Evolutionary conservation across 495 filamentous ascomycete species (phyloP).

Genomic region (Penicillium nucicola): DNA sequence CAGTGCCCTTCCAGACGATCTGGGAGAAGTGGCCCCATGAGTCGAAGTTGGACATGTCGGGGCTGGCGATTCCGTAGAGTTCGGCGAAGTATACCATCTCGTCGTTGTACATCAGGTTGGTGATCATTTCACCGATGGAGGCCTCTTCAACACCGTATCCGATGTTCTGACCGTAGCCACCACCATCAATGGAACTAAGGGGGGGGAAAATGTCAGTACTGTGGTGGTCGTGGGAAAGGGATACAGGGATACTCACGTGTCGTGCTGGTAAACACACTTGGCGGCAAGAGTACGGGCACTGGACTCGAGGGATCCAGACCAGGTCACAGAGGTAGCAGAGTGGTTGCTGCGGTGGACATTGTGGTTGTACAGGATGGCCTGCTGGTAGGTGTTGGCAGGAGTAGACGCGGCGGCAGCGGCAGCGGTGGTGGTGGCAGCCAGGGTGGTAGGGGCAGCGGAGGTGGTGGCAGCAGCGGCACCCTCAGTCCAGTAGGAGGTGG

Average conservation of each 20-base stretch:
- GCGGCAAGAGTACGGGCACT: conserved; percentile 54
- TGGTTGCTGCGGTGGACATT: conserved; percentile 86
- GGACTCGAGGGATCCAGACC: conserved; percentile 57
- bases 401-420: conserved; percentile 14
- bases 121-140: conserved; percentile 62
- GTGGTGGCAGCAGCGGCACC: conserved; percentile 21
- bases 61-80: conserved; percentile 43
- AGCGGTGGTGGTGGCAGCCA: conserved; percentile 4
- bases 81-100: conserved; percentile 55
- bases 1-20: conserved; percentile 77
- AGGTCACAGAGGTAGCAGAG: conserved; percentile 61
- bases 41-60: conserved; percentile 60
- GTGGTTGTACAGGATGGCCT: conserved; percentile 64
- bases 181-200: conserved; percentile 47
- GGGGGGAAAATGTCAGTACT: conserved; percentile 4
- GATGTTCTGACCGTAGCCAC: conserved; percentile 85
- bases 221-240: background rate
- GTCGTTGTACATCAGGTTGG: conserved; percentile 79
- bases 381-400: conserved; percentile 39
- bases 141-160: conserved; percentile 44
- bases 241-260: conserved; percentile 57
- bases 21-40: conserved; percentile 87
- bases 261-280: conserved; percentile 69
- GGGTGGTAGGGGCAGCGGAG: conserved; percentile 15
- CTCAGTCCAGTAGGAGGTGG: conserved; percentile 11